Percentiles rank a stretch among this genome's conserved stretches.
Conservation (phyloP, 768 basidiomycete genomes). For the Boletus tomentosulus region DNA sequence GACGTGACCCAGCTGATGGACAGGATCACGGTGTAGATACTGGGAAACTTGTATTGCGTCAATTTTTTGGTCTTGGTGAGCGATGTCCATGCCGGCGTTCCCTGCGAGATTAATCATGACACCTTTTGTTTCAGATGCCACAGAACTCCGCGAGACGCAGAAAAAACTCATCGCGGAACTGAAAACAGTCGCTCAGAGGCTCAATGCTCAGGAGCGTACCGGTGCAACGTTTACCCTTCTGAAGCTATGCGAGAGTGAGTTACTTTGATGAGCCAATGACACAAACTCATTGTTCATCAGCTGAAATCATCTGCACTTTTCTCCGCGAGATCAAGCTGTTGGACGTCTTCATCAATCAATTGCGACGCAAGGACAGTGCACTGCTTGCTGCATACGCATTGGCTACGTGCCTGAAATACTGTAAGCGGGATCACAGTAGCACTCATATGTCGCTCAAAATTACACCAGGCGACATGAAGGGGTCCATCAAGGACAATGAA, state of each 20-base stretch:
- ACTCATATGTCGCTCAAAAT: background rate
- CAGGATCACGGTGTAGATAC: background rate
- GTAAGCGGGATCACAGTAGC: background rate
- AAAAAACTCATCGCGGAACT: conserved; percentile 9
- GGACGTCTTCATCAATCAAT: conserved; percentile 9
- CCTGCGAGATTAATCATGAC: background rate
- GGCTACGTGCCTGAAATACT: background rate
- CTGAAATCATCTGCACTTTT: background rate
- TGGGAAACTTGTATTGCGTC: conserved; percentile 1
- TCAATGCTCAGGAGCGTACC: conserved; percentile 13
- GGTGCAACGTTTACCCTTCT: conserved; percentile 19
- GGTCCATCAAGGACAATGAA: background rate
- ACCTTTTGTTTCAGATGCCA: conserved; percentile 1
- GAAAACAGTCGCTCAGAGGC: background rate
- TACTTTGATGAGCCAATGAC: background rate
- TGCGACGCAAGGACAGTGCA: conserved; percentile 11
- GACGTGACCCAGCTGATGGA: background rate
- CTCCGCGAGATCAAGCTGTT: conserved; percentile 3
- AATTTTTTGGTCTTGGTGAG: conserved; percentile 14
- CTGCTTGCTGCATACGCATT: conserved; percentile 20
- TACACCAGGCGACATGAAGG: conserved; percentile 2
- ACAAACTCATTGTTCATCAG: conserved; percentile 5
- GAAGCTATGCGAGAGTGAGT: conserved; percentile 19
- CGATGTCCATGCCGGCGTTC: background rate
- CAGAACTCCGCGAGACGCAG: background rate